A percentile compares a stretch with the other conserved stretches of the same genome.
These are phyloP conservation scores for Lachancea mirantina DNA, from an alignment of 805 yeast species.

Conservation along the genomic window DNA sequence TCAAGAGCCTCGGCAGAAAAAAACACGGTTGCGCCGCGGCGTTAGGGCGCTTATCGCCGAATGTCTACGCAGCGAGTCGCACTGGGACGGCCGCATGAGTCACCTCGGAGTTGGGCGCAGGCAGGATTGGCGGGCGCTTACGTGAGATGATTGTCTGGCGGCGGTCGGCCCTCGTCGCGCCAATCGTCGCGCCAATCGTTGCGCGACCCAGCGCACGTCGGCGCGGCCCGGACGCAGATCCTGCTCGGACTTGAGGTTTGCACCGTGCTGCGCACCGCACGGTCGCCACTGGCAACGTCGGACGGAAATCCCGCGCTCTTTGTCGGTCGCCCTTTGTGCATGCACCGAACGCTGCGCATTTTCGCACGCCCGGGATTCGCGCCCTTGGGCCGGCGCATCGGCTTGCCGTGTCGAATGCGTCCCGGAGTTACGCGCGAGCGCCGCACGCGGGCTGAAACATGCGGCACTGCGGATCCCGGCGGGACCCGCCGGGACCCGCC, in stretches of 20 bases:
- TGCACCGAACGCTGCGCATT: neutral
- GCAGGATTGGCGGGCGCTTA: neutral
- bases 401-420: neutral
- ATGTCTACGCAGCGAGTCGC: too few relatives aligned
- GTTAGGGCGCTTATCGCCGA: too few relatives aligned
- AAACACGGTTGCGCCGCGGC: too few relatives aligned
- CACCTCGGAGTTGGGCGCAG: conserved; percentile 1
- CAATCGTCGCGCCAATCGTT: neutral
- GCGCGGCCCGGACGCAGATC: neutral
- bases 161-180: neutral
- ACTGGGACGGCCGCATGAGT: too few relatives aligned
- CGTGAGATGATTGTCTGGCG: neutral
- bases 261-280: neutral
- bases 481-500: too few relatives aligned
- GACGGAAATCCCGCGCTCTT: neutral
- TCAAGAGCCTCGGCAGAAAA: too few relatives aligned
- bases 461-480: too few relatives aligned
- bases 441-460: neutral
- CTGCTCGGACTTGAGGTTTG: neutral
- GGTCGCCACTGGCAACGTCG: neutral
- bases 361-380: neutral
- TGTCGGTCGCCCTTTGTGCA: neutral
- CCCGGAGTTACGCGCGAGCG: neutral
- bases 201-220: neutral
- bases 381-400: neutral